Conservation (phyloP, 2,329 filamentous ascomycete genomes). For the Akanthomyces lecanii region DNA sequence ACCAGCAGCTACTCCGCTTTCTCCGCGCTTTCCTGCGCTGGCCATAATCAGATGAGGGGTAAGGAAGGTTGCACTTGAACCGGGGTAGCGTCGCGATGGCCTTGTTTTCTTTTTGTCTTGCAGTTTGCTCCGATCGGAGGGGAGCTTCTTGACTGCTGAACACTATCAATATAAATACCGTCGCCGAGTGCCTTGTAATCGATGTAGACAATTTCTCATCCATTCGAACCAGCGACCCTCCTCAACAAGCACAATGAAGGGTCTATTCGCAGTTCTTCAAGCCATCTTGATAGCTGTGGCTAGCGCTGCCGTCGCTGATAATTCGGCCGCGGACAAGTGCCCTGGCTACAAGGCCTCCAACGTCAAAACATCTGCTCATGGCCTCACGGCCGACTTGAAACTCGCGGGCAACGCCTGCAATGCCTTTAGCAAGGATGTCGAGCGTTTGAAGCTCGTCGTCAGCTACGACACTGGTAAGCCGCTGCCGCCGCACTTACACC, state of each 20-base stretch:
- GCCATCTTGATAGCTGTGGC: background rate
- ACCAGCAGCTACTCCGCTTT: background rate
- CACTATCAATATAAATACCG: background rate
- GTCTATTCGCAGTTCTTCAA: background rate
- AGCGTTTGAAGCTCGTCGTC: slow-evolving; percentile 48
- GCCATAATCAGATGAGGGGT: background rate
- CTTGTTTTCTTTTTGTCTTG: background rate
- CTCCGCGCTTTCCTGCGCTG: background rate
- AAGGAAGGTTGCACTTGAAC: background rate
- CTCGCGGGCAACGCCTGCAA: slow-evolving; percentile 25
- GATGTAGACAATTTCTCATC: no score
- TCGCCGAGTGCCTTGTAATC: background rate
- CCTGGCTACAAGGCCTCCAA: slow-evolving; percentile 62
- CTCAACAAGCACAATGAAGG: slow-evolving; percentile 4
- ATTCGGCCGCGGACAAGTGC: slow-evolving; percentile 34
- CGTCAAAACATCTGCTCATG: slow-evolving; percentile 43
- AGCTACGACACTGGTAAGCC: slow-evolving; percentile 58
- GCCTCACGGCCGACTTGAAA: slow-evolving; percentile 40
- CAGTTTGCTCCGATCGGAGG: background rate
- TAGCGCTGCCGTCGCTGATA: slow-evolving; percentile 4
- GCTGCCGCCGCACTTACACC: slow-evolving; percentile 37
- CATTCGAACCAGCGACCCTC: background rate
- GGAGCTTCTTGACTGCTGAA: background rate
- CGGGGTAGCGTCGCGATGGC: background rate
- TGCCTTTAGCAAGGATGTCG: slow-evolving; percentile 23